Base-by-base conservation (phyloP, 2,329 filamentous ascomycete species). In the Didymella pomorum region DNA sequence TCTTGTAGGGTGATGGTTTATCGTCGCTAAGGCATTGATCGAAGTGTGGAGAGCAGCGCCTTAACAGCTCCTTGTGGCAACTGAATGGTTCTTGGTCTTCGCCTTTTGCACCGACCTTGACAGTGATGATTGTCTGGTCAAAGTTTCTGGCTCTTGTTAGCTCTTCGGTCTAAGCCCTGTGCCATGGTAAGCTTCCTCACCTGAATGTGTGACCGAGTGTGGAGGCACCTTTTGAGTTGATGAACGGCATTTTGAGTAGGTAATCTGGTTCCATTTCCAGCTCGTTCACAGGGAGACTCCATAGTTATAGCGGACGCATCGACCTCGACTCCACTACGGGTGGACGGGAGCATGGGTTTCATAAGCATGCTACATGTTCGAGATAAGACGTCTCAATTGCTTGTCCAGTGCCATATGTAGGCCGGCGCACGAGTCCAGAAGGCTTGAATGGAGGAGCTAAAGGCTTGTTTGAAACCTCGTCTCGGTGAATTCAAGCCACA, bases 231-330 rank as follows among this genome's bases (percentile, higher is more conserved):
- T 70, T 75, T 10, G 61, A 58, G 45, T 66, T 71, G 56, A 72
- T 73, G 62, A 73, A 76, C 42, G 73, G 73, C 73, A 76, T 76
- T 66, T 76, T 76, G 60, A 75, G 63, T 45, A 76, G 61, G 46
- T 69, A 71, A 50, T 75, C 71, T 49, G 71, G 66, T 69, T 71
- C 70, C 70, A 71, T 75, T 63, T 25, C 57, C 45, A 48, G 52
- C 41, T 56, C 49, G 44, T 26, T 41, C n/a, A 50, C 31, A n/a
- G 58, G 58, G 41, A 33, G 35, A 4, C 29, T 37, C 28, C 18
- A 41, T 52, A 35, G 14, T 56, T 60, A 52, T 60, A 60, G 37
- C 23, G 26, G 18, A n/a, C 43, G 20, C 25, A 35, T 26, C 25
- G 48, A 37, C 8, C 10, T 23, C 14, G 47, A 37, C 43, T 33